Conservation (phyloP, 2,329 filamentous ascomycete species). For the Ceratocystis alfenasii region DNA sequence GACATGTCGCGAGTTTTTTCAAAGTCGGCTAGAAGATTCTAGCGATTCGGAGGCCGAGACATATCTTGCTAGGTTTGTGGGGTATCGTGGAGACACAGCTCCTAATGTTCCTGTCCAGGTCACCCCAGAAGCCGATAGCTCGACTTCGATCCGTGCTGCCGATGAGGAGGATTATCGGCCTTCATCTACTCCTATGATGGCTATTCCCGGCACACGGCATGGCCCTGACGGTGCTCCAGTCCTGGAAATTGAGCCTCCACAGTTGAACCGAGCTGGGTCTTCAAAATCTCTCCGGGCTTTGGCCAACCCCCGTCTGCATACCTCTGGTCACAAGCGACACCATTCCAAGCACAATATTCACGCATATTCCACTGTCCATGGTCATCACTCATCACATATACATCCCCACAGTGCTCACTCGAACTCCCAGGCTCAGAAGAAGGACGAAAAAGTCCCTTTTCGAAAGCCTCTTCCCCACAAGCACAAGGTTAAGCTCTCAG, state of each 20-base stretch:
- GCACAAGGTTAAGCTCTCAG: slow-evolving; percentile 59
- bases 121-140: slow-evolving; percentile 15
- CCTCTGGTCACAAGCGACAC: slow-evolving; percentile 68
- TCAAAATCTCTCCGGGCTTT: slow-evolving; percentile 76
- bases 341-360: slow-evolving; percentile 67
- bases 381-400: slow-evolving; percentile 6
- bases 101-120: slow-evolving; percentile 13
- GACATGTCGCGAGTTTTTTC: slow-evolving; percentile 77
- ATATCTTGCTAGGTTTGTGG: slow-evolving; percentile 42
- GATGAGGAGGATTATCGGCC: slow-evolving; percentile 39
- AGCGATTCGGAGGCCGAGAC: slow-evolving; percentile 60
- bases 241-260: slow-evolving; percentile 77
- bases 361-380: slow-evolving; percentile 1
- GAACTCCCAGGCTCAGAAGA: background rate
- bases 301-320: slow-evolving; percentile 57
- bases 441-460: slow-evolving; percentile 21
- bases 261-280: slow-evolving; percentile 81
- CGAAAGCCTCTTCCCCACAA: slow-evolving; percentile 55
- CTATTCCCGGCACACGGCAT: slow-evolving; percentile 62
- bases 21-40: slow-evolving; percentile 71
- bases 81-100: slow-evolving; percentile 14
- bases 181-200: slow-evolving; percentile 57
- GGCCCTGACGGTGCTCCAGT: slow-evolving; percentile 70
- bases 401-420: background rate
- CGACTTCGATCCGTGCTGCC: slow-evolving; percentile 24